These are phyloP conservation scores for Medicago arabica DNA, from an alignment of 306 rosid species.

Conservation along the genomic window DNA sequence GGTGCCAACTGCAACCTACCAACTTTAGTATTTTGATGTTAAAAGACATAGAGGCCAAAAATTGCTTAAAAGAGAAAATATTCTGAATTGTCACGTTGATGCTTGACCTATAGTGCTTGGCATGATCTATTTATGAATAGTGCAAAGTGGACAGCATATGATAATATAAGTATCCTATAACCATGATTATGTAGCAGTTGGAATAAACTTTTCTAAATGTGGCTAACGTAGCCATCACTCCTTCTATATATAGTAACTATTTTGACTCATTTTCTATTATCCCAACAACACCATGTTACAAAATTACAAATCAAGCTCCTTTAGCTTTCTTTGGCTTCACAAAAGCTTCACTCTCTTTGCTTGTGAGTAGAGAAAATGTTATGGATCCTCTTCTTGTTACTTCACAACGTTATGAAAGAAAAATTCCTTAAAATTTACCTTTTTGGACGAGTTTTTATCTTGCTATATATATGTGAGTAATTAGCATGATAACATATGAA, in stretches of 20 bases:
- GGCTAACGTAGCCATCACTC: not conserved
- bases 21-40: conserved; percentile 22
- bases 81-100: conserved; percentile 6
- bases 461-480: too few species aligned
- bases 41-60: conserved; percentile 10
- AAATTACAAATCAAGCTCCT: conserved; percentile 15
- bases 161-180: conserved; percentile 1
- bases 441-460: too few species aligned
- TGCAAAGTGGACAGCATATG: conserved; percentile 28
- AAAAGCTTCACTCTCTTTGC: conserved; percentile 41
- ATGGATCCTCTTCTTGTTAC: not conserved
- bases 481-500: too few species aligned
- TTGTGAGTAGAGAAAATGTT: conserved; percentile 17
- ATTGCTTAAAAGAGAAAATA: conserved; percentile 3
- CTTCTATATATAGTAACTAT: not conserved
- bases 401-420: conserved; percentile 1
- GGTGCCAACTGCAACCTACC: not conserved
- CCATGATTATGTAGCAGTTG: conserved; percentile 18
- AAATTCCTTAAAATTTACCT: not conserved
- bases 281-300: conserved; percentile 6
- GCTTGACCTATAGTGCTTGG: conserved; percentile 3
- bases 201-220: conserved; percentile 5
- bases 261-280: not conserved
- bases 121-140: conserved; percentile 35
- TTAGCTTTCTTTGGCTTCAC: conserved; percentile 27